phyloP scores from a whole-genome alignment of 805 yeast genomes.

The Starmerella bombicola region DNA sequence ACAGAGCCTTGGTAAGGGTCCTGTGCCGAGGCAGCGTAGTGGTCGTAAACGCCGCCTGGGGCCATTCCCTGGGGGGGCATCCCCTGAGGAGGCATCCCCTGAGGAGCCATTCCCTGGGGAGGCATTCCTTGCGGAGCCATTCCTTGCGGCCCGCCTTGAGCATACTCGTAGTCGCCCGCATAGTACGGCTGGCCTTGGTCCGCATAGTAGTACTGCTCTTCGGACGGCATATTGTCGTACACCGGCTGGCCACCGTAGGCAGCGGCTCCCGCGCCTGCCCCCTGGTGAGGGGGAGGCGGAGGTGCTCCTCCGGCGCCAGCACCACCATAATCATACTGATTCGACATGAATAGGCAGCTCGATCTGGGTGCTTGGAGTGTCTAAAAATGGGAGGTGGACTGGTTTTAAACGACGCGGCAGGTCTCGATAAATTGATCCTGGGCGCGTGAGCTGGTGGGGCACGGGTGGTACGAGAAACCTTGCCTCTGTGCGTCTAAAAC shows the following conservation, averaged over 20 bases:
- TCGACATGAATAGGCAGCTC: slow-evolving; percentile 13
- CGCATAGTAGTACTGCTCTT: slow-evolving; percentile 31
- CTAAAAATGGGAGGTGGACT: background rate
- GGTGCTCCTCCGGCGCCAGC: slow-evolving; percentile 10
- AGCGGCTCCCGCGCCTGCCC: slow-evolving; percentile 2
- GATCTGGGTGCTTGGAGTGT: background rate
- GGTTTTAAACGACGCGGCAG: background rate
- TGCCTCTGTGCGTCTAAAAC: background rate
- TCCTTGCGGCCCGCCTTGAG: slow-evolving; percentile 30
- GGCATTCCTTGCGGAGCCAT: slow-evolving; percentile 3
- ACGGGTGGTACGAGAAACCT: background rate
- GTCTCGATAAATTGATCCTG: background rate
- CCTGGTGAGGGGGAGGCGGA: slow-evolving; percentile 11
- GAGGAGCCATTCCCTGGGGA: slow-evolving; percentile 5
- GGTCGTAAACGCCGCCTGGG: slow-evolving; percentile 11
- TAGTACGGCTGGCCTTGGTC: slow-evolving; percentile 23
- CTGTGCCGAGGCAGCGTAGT: slow-evolving; percentile 23
- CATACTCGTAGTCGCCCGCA: slow-evolving; percentile 30
- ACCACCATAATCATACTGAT: slow-evolving; percentile 19
- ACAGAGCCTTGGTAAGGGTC: slow-evolving; percentile 14
- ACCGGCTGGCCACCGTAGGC: slow-evolving; percentile 11
- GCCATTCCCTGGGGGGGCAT: slow-evolving; percentile 3
- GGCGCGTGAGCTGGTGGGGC: background rate
- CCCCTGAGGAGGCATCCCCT: too few species aligned
- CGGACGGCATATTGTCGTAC: slow-evolving; percentile 20